Percentiles rank a stretch among this genome's conserved stretches.
Evolutionary conservation across 352 stramenopile species (phyloP).

Genomic region (Phytophthora pinifolia): DNA sequence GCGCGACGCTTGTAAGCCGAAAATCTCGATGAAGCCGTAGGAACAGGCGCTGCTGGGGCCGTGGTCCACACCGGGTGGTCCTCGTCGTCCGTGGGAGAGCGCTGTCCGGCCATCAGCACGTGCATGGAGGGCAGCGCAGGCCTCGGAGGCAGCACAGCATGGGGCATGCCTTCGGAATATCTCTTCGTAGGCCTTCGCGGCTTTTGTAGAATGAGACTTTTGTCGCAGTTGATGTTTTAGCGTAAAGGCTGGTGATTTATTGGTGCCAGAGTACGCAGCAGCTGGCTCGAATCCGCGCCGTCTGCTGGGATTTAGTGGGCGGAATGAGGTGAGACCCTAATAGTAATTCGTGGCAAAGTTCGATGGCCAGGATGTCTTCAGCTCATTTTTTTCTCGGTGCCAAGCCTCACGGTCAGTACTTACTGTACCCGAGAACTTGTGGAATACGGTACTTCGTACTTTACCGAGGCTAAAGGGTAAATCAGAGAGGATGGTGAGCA

Average conservation of each 20-base stretch:
- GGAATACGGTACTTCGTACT: no score
- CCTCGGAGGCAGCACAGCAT: constrained; percentile 13
- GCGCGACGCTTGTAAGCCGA: constrained; percentile 50
- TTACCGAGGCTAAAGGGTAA: no score
- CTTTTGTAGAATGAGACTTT: constrained; percentile 17
- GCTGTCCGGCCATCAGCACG: neutral
- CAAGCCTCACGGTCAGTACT: no score
- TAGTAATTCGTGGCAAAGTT: no score
- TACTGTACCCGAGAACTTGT: no score
- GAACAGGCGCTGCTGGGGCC: constrained; percentile 5
- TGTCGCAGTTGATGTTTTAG: constrained; percentile 6
- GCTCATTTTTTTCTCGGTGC: constrained; percentile 1
- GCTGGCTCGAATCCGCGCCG: constrained; percentile 11
- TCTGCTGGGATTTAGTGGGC: constrained; percentile 24
- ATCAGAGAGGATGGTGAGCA: no score
- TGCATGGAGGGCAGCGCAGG: constrained; percentile 16
- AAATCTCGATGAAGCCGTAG: constrained; percentile 8
- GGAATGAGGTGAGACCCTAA: neutral
- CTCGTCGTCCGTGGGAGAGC: constrained; percentile 8
- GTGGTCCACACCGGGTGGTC: constrained; percentile 21
- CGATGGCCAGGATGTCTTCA: constrained; percentile 22
- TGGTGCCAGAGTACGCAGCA: constrained; percentile 6
- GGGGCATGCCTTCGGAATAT: constrained; percentile 10
- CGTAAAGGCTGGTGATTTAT: constrained; percentile 14
- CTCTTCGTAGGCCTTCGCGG: neutral